Evolutionary conservation across 169 alveolate species (phyloP).

Genomic region (Plasmodium chabaudi): DNA sequence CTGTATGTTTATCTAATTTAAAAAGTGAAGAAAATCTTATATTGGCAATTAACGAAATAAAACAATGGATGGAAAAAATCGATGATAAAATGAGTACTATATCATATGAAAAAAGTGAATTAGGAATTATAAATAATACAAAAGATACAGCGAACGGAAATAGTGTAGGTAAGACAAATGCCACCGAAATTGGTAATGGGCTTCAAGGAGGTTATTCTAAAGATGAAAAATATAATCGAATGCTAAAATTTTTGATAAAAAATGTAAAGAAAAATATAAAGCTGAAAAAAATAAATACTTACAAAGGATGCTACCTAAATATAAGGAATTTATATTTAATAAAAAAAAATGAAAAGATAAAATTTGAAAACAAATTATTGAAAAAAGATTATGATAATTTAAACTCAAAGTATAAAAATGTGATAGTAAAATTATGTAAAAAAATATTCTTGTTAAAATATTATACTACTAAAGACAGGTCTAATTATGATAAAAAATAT

Average conservation of each 20-base stretch:
- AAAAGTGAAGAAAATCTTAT: slow-evolving; percentile 38
- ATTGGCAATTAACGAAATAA: slow-evolving; percentile 57
- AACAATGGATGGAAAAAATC: slow-evolving; percentile 71
- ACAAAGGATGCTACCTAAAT: slow-evolving; percentile 46
- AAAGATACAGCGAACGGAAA: no score
- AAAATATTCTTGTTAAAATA: slow-evolving; percentile 43
- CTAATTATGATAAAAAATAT: slow-evolving; percentile 36
- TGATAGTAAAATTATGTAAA: slow-evolving; percentile 44
- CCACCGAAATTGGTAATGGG: background rate
- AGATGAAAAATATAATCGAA: slow-evolving; percentile 26
- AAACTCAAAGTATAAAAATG: slow-evolving; percentile 42
- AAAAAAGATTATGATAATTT: slow-evolving; percentile 21
- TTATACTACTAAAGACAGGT: slow-evolving; percentile 33
- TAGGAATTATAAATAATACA: no score
- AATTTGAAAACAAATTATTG: slow-evolving; percentile 50
- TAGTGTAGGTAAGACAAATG: background rate
- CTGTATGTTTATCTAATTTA: slow-evolving; percentile 41
- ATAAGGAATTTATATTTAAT: slow-evolving; percentile 40
- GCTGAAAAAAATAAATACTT: slow-evolving; percentile 24
- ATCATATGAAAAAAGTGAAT: slow-evolving; percentile 43
- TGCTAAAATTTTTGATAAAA: slow-evolving; percentile 38
- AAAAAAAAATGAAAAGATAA: slow-evolving; percentile 56
- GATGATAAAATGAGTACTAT: slow-evolving; percentile 67
- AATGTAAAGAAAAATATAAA: slow-evolving; percentile 47
- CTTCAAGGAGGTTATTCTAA: no score